phyloP scores from a whole-genome alignment of 192 early-diverging fungal species.

The Linnemannia exigua region DNA sequence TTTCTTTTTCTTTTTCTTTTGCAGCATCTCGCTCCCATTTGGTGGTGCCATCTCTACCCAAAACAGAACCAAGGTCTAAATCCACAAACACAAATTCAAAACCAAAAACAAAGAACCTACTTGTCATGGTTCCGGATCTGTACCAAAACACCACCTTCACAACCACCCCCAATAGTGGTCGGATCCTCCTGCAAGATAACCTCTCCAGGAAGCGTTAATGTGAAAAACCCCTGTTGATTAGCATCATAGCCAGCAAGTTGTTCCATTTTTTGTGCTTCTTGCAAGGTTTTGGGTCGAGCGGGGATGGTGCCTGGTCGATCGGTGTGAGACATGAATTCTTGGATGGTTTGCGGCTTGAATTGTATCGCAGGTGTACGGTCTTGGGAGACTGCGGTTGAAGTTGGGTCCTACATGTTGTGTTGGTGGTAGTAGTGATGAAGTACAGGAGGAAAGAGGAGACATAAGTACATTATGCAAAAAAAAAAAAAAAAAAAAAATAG shows the following conservation, averaged over 20 bases:
- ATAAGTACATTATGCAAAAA: not conserved
- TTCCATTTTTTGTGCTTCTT: not conserved
- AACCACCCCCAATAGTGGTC: not conserved
- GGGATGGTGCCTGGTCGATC: constrained; percentile 25
- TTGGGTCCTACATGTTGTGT: not conserved
- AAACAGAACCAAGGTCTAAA: too few species aligned
- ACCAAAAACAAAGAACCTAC: not conserved
- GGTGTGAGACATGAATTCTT: constrained; percentile 35
- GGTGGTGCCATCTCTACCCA: too few species aligned
- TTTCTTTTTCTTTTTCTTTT: not conserved
- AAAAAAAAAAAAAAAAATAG: not conserved
- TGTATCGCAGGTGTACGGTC: not conserved
- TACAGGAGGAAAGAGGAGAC: not conserved
- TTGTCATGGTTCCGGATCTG: constrained; percentile 29
- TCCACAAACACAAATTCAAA: too few species aligned
- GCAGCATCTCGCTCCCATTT: too few species aligned
- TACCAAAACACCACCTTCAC: not conserved
- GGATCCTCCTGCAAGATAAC: not conserved
- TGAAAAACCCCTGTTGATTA: constrained; percentile 21
- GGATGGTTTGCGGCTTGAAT: constrained; percentile 13
- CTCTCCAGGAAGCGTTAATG: constrained; percentile 19
- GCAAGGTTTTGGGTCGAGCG: not conserved
- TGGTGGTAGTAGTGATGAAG: not conserved
- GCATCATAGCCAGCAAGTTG: constrained; percentile 10
- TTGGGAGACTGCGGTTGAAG: not conserved